Conservation (phyloP, 73 alveolate genomes). For the Symbiodinium pilosum region DNA sequence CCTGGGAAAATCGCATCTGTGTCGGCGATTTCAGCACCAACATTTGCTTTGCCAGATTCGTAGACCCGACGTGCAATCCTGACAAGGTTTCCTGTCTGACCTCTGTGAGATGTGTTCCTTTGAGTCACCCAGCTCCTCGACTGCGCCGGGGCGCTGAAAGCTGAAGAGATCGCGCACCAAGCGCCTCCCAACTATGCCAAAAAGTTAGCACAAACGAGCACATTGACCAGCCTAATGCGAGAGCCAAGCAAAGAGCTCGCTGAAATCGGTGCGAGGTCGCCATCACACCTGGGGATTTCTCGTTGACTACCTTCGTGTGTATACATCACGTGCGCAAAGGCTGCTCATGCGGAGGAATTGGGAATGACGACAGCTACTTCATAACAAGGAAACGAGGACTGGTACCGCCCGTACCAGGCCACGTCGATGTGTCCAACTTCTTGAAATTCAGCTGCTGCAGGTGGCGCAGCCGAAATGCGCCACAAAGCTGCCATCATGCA, state of each 20-base stretch:
- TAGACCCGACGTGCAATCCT: background rate
- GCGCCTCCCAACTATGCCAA: background rate
- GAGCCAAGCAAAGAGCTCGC: background rate
- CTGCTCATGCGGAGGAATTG: too few species aligned
- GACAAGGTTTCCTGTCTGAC: background rate
- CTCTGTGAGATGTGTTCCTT: too few species aligned
- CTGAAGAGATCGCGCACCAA: background rate
- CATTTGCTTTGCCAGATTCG: conserved; percentile 1
- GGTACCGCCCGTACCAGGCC: too few species aligned
- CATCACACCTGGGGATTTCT: background rate
- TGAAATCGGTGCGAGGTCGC: background rate
- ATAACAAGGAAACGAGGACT: too few species aligned
- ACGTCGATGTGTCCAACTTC: too few species aligned
- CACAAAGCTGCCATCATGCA: too few species aligned
- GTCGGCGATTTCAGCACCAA: conserved; percentile 11
- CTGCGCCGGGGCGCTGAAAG: background rate
- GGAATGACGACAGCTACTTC: too few species aligned
- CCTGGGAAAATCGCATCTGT: background rate
- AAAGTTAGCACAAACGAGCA: background rate
- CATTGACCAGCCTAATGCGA: background rate
- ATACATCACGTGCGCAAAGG: too few species aligned
- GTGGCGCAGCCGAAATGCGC: too few species aligned
- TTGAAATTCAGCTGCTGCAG: too few species aligned
- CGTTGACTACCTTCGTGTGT: background rate
- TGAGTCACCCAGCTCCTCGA: background rate